Evolutionary conservation across 208 protist species (phyloP).

Genomic region (Tritrichomonas foetus): DNA sequence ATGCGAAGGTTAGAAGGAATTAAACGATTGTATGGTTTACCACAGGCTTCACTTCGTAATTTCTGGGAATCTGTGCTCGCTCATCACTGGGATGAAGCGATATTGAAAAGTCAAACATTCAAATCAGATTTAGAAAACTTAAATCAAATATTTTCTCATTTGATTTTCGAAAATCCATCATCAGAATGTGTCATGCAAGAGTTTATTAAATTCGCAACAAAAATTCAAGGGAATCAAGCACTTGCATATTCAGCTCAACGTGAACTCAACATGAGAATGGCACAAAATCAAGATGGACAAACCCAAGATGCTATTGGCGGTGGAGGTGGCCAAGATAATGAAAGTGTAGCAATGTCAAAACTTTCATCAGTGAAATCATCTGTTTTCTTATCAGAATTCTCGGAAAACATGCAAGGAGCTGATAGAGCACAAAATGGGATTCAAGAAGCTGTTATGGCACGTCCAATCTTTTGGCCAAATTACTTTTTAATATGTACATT

Average conservation of each 20-base stretch:
- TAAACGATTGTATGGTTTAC: background rate
- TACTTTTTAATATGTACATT: background rate
- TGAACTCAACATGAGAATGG: background rate
- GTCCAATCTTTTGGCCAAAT: background rate
- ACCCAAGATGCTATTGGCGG: too few species aligned
- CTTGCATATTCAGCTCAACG: background rate
- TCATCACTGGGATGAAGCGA: conserved; percentile 9
- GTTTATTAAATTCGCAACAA: background rate
- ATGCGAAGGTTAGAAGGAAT: background rate
- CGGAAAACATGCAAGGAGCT: background rate
- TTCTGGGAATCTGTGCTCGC: background rate
- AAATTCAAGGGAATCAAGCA: background rate
- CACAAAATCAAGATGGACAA: too few species aligned
- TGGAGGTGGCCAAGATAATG: too few species aligned
- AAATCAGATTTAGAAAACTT: background rate
- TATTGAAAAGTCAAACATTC: background rate
- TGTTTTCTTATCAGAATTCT: background rate
- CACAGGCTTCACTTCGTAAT: background rate
- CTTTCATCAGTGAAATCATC: background rate
- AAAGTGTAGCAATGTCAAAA: background rate
- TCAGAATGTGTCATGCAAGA: background rate
- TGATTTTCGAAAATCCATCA: background rate
- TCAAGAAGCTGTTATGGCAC: background rate
- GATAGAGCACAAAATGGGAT: background rate
- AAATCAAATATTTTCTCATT: background rate